These are phyloP conservation scores for Aspergillus cristatus DNA, from an alignment of 495 filamentous ascomycete genomes.

Conservation along the genomic window DNA sequence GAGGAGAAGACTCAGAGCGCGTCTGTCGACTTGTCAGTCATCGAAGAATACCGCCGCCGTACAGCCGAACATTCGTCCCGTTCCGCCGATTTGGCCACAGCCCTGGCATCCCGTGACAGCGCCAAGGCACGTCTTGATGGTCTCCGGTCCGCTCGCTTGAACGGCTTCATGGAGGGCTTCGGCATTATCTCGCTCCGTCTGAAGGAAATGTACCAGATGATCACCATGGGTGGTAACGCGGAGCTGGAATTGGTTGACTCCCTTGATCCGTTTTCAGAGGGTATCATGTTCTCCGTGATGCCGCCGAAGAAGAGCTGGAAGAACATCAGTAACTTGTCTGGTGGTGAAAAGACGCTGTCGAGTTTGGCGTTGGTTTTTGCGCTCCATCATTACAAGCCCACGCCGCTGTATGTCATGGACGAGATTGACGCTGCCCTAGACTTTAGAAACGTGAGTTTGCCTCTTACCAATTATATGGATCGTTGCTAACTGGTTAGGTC, in stretches of 20 bases:
- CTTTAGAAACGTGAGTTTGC: slow-evolving; percentile 79
- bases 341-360: slow-evolving; percentile 94
- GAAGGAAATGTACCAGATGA: slow-evolving; percentile 99
- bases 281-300: slow-evolving; percentile 96
- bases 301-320: slow-evolving; percentile 99
- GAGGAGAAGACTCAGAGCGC: slow-evolving; percentile 90
- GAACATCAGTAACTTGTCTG: slow-evolving; percentile 90
- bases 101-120: slow-evolving; percentile 66
- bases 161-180: slow-evolving; percentile 99
- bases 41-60: slow-evolving; percentile 86
- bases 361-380: slow-evolving; percentile 94
- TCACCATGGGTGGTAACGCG: slow-evolving; percentile 98
- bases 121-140: slow-evolving; percentile 89
- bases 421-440: slow-evolving; percentile 98
- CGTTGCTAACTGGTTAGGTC: slow-evolving; percentile 49
- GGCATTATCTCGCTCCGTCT: slow-evolving; percentile 86
- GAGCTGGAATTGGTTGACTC: slow-evolving; percentile 94
- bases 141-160: slow-evolving; percentile 75
- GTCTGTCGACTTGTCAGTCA: slow-evolving; percentile 81
- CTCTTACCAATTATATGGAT: background rate
- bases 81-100: slow-evolving; percentile 65
- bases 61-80: slow-evolving; percentile 79
- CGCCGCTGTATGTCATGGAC: slow-evolving; percentile 97
- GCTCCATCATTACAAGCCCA: slow-evolving; percentile 95
- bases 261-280: slow-evolving; percentile 92